phyloP scores from a whole-genome alignment of 2,329 filamentous ascomycete species.

The Colletotrichum agaves region DNA sequence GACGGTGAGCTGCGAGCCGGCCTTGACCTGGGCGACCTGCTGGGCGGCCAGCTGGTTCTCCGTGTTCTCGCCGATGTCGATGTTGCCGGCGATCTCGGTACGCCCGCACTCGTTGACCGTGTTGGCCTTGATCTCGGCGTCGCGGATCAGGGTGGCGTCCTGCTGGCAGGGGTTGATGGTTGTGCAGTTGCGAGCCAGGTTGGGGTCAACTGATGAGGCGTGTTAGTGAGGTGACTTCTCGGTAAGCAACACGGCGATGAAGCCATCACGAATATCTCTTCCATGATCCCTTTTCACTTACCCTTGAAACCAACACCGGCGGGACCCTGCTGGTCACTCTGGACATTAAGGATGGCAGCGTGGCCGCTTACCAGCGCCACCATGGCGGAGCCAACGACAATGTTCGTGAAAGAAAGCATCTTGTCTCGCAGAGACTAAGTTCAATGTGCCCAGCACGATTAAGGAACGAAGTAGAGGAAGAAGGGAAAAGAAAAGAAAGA shows the following conservation, averaged over 20 bases:
- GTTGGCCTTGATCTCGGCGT: slow-evolving; percentile 63
- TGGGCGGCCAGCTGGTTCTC: slow-evolving; percentile 60
- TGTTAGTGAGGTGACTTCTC: slow-evolving; percentile 18
- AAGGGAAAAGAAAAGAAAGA: slow-evolving; percentile 39
- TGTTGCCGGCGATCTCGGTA: slow-evolving; percentile 69
- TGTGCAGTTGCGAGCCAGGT: slow-evolving; percentile 71
- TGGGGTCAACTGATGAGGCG: slow-evolving; percentile 56
- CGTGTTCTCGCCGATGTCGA: slow-evolving; percentile 68
- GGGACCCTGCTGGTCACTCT: slow-evolving; percentile 58
- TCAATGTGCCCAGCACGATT: slow-evolving; percentile 39
- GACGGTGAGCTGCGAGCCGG: slow-evolving; percentile 56
- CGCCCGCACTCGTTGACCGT: slow-evolving; percentile 70
- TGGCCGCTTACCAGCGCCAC: slow-evolving; percentile 53
- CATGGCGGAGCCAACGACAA: slow-evolving; percentile 49
- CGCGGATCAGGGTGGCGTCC: slow-evolving; percentile 71
- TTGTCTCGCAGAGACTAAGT: slow-evolving; percentile 41
- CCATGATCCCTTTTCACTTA: slow-evolving; percentile 37
- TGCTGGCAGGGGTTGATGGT: slow-evolving; percentile 73
- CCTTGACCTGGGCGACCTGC: slow-evolving; percentile 60
- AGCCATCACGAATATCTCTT: background rate
- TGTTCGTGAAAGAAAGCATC: slow-evolving; percentile 50
- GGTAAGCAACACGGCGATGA: slow-evolving; percentile 8
- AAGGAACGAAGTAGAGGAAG: slow-evolving; percentile 43
- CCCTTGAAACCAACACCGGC: slow-evolving; percentile 61
- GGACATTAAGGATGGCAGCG: slow-evolving; percentile 58